Conservation (phyloP, 306 rosid genomes). For the Vigna radiata region DNA sequence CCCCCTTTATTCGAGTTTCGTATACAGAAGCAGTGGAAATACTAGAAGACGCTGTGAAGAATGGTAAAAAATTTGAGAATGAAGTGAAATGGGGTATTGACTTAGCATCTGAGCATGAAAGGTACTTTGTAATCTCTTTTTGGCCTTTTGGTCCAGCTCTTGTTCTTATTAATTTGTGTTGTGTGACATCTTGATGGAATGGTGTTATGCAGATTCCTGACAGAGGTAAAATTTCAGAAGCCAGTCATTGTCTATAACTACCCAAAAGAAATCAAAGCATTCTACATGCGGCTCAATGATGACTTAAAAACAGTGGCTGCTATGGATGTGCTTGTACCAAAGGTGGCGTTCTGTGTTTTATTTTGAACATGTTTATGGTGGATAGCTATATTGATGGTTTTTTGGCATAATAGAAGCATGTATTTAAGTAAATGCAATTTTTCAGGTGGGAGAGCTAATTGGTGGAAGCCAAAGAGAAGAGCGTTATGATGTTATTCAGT, state of each 20-base stretch:
- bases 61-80: conserved; percentile 86
- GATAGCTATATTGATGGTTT: background rate
- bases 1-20: conserved; percentile 74
- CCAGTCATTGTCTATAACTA: conserved; percentile 94
- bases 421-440: conserved; percentile 24
- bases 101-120: conserved; percentile 95
- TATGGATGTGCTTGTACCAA: conserved; percentile 98
- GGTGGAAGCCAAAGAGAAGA: conserved; percentile 99
- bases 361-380: conserved; percentile 11
- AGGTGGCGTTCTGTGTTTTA: conserved; percentile 58
- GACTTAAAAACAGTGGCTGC: conserved; percentile 92
- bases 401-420: background rate
- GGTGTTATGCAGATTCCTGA: conserved; percentile 72
- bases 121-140: conserved; percentile 52
- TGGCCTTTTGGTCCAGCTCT: background rate
- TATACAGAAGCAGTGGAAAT: conserved; percentile 91
- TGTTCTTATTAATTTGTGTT: conserved; percentile 30
- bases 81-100: conserved; percentile 97
- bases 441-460: conserved; percentile 92
- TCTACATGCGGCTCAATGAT: conserved; percentile 96
- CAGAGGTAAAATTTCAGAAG: conserved; percentile 85
- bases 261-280: conserved; percentile 95
- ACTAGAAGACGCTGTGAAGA: conserved; percentile 77
- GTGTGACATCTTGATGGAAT: conserved; percentile 35
- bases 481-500: conserved; percentile 71